Percentiles rank a stretch among this genome's conserved stretches.
phyloP scores from a whole-genome alignment of 2,329 filamentous ascomycete species.

The Fusarium humuli region DNA sequence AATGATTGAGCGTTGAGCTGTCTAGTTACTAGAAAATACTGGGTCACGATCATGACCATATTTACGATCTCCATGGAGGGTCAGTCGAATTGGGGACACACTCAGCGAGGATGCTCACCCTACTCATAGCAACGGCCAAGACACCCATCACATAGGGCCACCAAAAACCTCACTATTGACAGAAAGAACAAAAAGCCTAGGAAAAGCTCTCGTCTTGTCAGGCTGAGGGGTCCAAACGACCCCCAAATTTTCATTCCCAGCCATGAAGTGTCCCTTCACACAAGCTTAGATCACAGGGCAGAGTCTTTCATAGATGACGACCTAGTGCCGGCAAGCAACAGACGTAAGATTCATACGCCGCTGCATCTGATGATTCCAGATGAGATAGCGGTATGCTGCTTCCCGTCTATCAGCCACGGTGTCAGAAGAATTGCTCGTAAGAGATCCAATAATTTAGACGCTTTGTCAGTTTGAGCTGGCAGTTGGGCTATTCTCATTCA shows the following conservation, averaged over 20 bases:
- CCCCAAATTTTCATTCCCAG: accelerated
- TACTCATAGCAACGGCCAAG: no score
- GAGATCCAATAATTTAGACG: no score
- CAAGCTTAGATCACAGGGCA: neutral
- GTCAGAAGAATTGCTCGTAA: neutral
- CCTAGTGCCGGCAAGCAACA: neutral
- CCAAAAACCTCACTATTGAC: no score
- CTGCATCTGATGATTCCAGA: accelerated
- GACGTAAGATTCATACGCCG: neutral
- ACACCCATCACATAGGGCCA: accelerated
- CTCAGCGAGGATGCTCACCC: accelerated
- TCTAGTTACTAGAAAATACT: no score
- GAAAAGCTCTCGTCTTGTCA: no score
- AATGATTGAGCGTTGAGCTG: neutral
- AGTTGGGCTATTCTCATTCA: accelerated
- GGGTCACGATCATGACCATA: accelerated
- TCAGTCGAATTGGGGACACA: accelerated
- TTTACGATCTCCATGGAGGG: neutral
- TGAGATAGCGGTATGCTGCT: neutral
- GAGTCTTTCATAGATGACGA: no score
- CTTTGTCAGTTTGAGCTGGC: accelerated
- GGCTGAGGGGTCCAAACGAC: neutral
- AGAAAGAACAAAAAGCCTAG: no score
- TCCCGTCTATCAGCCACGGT: neutral
- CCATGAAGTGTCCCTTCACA: neutral